Conservation (phyloP, 441 rosid genomes). For the Dalechampia spathulata region DNA sequence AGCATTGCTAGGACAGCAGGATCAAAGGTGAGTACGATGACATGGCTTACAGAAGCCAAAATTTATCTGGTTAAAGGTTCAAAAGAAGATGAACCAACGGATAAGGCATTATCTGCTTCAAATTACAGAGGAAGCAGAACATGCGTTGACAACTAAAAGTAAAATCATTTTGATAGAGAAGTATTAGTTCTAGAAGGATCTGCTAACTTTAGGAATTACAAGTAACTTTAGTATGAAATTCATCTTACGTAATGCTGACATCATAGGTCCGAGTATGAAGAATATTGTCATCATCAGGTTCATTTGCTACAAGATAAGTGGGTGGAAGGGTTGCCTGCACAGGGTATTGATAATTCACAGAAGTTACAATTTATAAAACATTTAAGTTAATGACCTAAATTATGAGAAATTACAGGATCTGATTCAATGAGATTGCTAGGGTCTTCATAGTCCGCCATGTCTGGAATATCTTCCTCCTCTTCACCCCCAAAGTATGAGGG, state of each 20-base stretch:
- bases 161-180: no score
- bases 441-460: conserved; percentile 86
- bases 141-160: no score
- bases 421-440: conserved; percentile 58
- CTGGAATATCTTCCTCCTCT: conserved; percentile 91
- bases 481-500: conserved; percentile 76
- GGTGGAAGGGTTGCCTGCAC: conserved; percentile 82
- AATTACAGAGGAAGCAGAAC: no score
- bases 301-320: conserved; percentile 66
- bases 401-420: conserved; percentile 60
- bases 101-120: no score
- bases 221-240: no score
- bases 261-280: conserved; percentile 94
- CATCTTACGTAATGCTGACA: conserved; percentile 95
- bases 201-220: no score
- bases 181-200: no score
- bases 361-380: neutral
- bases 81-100: no score
- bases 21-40: no score
- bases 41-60: no score
- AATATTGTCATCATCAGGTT: conserved; percentile 88
- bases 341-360: neutral
- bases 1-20: no score
- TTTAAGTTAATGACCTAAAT: neutral
- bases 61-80: no score